These are phyloP conservation scores for Cutaneotrichosporon mucoides DNA, from an alignment of 1,284 basidiomycete genomes.

Conservation along the genomic window DNA sequence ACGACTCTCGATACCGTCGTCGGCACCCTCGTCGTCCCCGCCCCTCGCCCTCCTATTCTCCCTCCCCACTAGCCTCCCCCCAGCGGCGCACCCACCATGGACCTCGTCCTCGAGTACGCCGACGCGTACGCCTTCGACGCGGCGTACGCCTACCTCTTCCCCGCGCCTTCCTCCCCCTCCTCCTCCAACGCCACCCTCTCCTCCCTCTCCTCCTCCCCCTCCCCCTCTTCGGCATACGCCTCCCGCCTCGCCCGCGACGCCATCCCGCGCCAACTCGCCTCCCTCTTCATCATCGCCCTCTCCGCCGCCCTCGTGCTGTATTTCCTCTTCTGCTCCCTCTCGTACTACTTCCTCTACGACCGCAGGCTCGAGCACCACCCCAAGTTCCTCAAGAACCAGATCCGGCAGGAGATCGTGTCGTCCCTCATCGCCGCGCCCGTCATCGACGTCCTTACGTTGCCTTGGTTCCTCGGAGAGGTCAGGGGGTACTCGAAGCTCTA, in stretches of 20 bases:
- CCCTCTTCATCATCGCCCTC: conserved; percentile 69
- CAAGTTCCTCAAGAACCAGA: conserved; percentile 79
- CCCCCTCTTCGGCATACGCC: no score
- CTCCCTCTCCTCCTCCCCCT: neutral
- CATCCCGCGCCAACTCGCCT: conserved; percentile 71
- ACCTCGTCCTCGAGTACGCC: conserved; percentile 66
- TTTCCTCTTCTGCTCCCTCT: conserved; percentile 77
- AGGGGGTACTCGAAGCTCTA: conserved; percentile 81
- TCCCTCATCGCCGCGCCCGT: conserved; percentile 74
- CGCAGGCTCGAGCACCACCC: conserved; percentile 95
- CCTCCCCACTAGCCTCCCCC: neutral
- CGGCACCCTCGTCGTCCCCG: neutral
- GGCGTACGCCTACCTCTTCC: conserved; percentile 69
- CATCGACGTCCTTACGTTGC: conserved; percentile 78
- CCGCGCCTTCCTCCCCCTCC: conserved; percentile 51
- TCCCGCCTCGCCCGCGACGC: conserved; percentile 60
- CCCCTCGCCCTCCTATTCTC: neutral
- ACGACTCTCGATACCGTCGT: no score
- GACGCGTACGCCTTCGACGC: conserved; percentile 76
- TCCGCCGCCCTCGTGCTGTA: conserved; percentile 78
- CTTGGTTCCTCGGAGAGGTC: conserved; percentile 91
- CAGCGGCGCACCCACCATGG: conserved; percentile 57
- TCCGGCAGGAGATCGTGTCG: conserved; percentile 72
- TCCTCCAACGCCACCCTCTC: conserved; percentile 23
- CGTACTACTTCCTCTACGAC: conserved; percentile 88